These are phyloP conservation scores for Microcos paniculata DNA, from an alignment of 345 rosid genomes.

Conservation along the genomic window DNA sequence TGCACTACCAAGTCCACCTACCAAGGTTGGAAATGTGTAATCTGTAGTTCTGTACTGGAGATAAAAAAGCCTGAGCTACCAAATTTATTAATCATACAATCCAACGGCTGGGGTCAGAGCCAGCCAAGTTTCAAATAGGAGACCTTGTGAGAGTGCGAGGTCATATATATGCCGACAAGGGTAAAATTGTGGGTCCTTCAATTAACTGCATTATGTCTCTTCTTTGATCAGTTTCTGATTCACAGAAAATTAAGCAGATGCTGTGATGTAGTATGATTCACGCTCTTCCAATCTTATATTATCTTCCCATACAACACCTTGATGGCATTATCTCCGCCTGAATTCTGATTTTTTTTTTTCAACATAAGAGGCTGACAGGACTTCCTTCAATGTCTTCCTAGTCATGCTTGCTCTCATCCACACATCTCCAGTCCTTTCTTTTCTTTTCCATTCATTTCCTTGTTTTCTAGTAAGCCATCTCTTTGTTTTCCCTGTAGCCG, in stretches of 20 bases:
- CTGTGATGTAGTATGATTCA: too few relatives aligned
- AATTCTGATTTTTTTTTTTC: too few relatives aligned
- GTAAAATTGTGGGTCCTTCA: not conserved
- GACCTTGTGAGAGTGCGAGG: not conserved
- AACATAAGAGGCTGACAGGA: not conserved
- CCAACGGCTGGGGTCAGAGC: not conserved
- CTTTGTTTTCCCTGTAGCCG: slow-evolving; percentile 1
- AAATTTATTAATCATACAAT: not conserved
- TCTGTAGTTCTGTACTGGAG: not conserved
- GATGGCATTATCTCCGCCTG: too few relatives aligned
- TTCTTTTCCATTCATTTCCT: not conserved
- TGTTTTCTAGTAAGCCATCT: not conserved
- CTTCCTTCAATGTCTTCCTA: not conserved
- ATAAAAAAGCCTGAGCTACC: not conserved
- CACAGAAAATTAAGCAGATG: not conserved
- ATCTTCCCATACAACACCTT: too few relatives aligned
- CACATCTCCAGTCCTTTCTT: not conserved
- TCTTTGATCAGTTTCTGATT: not conserved
- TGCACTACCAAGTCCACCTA: not conserved
- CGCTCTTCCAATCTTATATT: too few relatives aligned
- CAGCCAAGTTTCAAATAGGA: not conserved
- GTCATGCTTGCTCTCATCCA: not conserved
- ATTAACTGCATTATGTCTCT: not conserved
- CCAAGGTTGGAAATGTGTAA: too few relatives aligned
- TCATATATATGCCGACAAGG: not conserved